Evolutionary conservation across 176 grass and related monocot species (phyloP).

Genomic region (Alloteropsis semialata): DNA sequence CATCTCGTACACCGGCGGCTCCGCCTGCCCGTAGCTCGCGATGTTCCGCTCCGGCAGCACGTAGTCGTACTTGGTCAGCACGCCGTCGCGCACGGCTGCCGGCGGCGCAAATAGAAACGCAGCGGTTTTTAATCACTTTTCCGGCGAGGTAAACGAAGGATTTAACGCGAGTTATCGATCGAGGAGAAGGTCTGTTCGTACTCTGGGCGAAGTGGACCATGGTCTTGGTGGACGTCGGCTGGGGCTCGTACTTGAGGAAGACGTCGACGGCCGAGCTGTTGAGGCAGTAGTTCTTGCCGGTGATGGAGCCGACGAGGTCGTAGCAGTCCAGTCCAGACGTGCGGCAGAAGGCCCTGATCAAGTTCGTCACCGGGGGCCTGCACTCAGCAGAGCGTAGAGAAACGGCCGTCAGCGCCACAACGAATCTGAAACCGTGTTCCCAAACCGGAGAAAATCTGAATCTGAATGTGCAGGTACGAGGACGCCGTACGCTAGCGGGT

Average conservation of each 20-base stretch:
- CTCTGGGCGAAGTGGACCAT: constrained; percentile 93
- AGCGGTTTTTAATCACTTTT: no score
- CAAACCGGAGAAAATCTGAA: not conserved
- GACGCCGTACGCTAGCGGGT: constrained; percentile 49
- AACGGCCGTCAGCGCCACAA: not conserved
- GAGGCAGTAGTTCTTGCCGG: constrained; percentile 90
- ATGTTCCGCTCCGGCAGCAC: constrained; percentile 46
- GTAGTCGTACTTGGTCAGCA: constrained; percentile 71
- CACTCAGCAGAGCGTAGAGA: not conserved
- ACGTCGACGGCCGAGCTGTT: constrained; percentile 62
- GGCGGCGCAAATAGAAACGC: no score
- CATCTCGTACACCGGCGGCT: constrained; percentile 61
- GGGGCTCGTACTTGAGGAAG: constrained; percentile 86
- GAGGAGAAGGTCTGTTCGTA: not conserved
- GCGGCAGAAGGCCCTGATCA: constrained; percentile 54
- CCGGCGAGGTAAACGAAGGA: no score
- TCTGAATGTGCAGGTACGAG: not conserved
- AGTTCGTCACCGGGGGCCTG: constrained; percentile 46
- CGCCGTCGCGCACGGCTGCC: constrained; percentile 65
- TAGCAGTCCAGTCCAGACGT: constrained; percentile 52
- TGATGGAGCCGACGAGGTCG: constrained; percentile 57
- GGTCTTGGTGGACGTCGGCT: constrained; percentile 76
- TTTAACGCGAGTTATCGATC: no score
- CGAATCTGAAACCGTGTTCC: not conserved
- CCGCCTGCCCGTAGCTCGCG: constrained; percentile 45